phyloP scores from a whole-genome alignment of 2,329 filamentous ascomycete genomes.

The Davidsoniella eucalypti region DNA sequence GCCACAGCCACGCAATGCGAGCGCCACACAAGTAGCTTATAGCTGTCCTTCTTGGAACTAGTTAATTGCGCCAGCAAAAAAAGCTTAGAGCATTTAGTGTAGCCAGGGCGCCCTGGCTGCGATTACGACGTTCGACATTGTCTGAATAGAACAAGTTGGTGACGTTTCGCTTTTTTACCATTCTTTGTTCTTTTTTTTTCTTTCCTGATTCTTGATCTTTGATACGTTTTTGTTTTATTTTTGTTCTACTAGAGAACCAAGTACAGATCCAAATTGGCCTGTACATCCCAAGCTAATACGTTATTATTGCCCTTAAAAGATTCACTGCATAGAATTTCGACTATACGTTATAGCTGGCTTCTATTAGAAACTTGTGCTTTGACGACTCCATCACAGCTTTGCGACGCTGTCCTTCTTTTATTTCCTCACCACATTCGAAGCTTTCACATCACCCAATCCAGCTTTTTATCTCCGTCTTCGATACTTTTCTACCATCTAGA shows the following conservation, averaged over 20 bases:
- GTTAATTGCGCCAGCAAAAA: not conserved
- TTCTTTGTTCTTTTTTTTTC: not conserved
- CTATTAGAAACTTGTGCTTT: too few relatives aligned
- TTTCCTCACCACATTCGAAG: not conserved
- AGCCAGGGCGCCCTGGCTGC: not conserved
- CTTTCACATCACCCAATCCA: conserved; percentile 11
- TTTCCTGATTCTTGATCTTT: not conserved
- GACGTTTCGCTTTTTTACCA: not conserved
- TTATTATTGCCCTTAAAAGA: too few relatives aligned
- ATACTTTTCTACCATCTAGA: too few relatives aligned
- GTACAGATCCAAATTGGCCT: too few relatives aligned
- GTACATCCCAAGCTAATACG: too few relatives aligned
- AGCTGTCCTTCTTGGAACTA: conserved; percentile 4
- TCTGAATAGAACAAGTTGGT: not conserved
- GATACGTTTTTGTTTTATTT: not conserved
- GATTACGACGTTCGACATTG: too few relatives aligned
- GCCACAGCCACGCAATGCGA: not conserved
- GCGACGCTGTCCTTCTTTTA: not conserved
- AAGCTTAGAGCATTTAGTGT: not conserved
- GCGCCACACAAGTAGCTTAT: conserved; percentile 5
- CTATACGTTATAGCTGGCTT: conserved; percentile 2
- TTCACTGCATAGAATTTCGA: too few relatives aligned
- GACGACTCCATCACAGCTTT: not conserved
- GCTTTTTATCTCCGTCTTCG: not conserved
- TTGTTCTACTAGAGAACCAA: too few relatives aligned